A percentile compares a stretch with the other conserved stretches of the same genome.
phyloP scores from a whole-genome alignment of 2,329 filamentous ascomycete species.

The Plenodomus lindquistii region DNA sequence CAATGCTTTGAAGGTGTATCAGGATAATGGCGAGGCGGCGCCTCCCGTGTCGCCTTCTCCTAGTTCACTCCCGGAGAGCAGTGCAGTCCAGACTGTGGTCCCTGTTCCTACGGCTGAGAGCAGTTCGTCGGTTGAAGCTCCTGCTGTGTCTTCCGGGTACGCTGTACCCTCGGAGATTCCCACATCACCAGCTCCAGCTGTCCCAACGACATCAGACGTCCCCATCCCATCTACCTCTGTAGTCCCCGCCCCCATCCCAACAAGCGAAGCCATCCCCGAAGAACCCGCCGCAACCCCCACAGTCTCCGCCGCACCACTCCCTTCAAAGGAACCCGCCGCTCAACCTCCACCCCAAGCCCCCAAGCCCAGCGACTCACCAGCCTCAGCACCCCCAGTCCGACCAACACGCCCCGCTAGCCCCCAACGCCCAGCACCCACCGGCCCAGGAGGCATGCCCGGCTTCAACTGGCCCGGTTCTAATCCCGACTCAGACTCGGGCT shows the following conservation, averaged over 20 bases:
- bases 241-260: conserved; percentile 8
- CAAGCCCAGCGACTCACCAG: background rate
- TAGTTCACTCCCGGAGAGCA: conserved; percentile 15
- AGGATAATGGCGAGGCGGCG: conserved; percentile 26
- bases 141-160: conserved; percentile 6
- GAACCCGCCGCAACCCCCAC: background rate
- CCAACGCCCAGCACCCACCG: conserved; percentile 7
- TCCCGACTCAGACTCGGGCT: conserved; percentile 1
- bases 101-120: conserved; percentile 14
- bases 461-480: conserved; percentile 24
- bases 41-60: conserved; percentile 16
- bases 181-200: conserved; percentile 3
- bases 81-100: conserved; percentile 10
- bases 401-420: conserved; percentile 13
- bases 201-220: conserved; percentile 2
- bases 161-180: conserved; percentile 3
- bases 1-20: conserved; percentile 48
- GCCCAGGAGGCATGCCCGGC: conserved; percentile 18
- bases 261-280: conserved; percentile 3
- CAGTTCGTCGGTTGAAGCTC: conserved; percentile 3
- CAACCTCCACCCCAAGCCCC: conserved; percentile 3
- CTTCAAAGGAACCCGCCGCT: conserved; percentile 2
- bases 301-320: conserved; percentile 5
- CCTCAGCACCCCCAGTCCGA: background rate
- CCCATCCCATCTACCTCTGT: background rate